phyloP scores from a whole-genome alignment of 371 early-diverging fungal species.

The Lichtheimia ramosa region DNA sequence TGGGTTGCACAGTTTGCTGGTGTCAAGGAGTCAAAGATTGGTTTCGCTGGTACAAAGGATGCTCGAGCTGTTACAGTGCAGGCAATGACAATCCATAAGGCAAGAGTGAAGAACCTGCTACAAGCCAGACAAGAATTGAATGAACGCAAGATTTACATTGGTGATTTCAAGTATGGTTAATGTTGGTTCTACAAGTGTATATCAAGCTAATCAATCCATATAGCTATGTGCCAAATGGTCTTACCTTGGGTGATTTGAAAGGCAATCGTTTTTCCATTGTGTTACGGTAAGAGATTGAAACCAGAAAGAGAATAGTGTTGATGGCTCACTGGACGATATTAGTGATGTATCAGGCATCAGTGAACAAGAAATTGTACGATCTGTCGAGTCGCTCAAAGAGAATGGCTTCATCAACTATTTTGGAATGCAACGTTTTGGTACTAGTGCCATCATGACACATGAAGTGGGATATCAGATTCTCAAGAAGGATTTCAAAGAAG shows the following conservation, averaged over 20 bases:
- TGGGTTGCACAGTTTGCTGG: conserved; percentile 52
- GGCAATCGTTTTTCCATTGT: conserved; percentile 92
- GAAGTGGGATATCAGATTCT: conserved; percentile 84
- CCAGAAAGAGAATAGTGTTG: neutral
- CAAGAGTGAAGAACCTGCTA: conserved; percentile 61
- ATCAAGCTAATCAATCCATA: neutral
- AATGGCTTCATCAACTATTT: conserved; percentile 97
- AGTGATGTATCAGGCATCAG: conserved; percentile 39
- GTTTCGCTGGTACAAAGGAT: conserved; percentile 99
- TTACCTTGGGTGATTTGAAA: conserved; percentile 80
- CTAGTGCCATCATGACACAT: conserved; percentile 82
- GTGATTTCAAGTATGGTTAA: conserved; percentile 70
- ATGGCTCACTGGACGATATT: neutral
- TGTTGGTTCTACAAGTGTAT: neutral
- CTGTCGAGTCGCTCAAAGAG: conserved; percentile 62
- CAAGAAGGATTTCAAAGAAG: conserved; percentile 72
- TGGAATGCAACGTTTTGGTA: conserved; percentile 99
- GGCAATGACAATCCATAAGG: conserved; percentile 71
- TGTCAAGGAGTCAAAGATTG: conserved; percentile 54
- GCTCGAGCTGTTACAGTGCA: conserved; percentile 95
- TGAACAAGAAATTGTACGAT: conserved; percentile 47
- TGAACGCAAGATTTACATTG: conserved; percentile 62
- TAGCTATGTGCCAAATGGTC: conserved; percentile 34
- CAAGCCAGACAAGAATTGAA: conserved; percentile 54
- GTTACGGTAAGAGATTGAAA: conserved; percentile 50